phyloP scores from a whole-genome alignment of 1,139 yeast species.

The Lodderomyces beijingensis region DNA sequence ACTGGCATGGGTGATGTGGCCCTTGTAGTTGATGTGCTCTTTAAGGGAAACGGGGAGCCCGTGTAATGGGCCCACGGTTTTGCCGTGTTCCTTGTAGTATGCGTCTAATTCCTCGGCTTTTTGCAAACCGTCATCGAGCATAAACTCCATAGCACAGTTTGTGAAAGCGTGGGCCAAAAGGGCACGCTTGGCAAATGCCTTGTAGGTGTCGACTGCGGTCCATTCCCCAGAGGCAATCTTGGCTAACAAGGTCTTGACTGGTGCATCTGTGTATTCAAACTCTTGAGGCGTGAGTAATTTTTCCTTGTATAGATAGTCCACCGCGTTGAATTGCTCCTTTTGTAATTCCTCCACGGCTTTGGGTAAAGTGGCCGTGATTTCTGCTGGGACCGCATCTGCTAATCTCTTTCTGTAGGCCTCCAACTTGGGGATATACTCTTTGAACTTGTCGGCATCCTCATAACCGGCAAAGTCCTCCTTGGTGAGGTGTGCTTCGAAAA shows the following conservation, averaged over 20 bases:
- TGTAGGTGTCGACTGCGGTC: conserved; percentile 43
- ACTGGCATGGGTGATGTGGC: conserved; percentile 57
- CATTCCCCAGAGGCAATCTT: conserved; percentile 31
- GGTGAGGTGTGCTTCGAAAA: conserved; percentile 23
- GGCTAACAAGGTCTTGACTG: conserved; percentile 32
- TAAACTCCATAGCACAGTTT: conserved; percentile 32
- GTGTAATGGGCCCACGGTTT: conserved; percentile 68
- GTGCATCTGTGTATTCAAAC: conserved; percentile 43
- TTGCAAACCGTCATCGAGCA: conserved; percentile 32
- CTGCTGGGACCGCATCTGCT: conserved; percentile 35
- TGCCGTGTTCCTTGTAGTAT: conserved; percentile 48
- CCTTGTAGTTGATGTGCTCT: conserved; percentile 62
- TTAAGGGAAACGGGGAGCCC: conserved; percentile 77
- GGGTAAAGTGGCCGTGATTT: conserved; percentile 39
- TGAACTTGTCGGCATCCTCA: conserved; percentile 34
- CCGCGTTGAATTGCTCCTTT: conserved; percentile 40
- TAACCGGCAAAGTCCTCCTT: conserved; percentile 30
- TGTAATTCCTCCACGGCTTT: conserved; percentile 38
- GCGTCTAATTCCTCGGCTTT: conserved; percentile 32
- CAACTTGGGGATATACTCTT: conserved; percentile 46
- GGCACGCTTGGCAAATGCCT: conserved; percentile 51
- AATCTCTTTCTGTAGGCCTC: conserved; percentile 44
- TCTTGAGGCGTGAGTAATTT: conserved; percentile 43
- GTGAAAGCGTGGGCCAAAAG: conserved; percentile 33
- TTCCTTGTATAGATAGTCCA: conserved; percentile 38